Evolutionary conservation across 345 rosid species (phyloP).

Genomic region (Citrus mangshanensis): DNA sequence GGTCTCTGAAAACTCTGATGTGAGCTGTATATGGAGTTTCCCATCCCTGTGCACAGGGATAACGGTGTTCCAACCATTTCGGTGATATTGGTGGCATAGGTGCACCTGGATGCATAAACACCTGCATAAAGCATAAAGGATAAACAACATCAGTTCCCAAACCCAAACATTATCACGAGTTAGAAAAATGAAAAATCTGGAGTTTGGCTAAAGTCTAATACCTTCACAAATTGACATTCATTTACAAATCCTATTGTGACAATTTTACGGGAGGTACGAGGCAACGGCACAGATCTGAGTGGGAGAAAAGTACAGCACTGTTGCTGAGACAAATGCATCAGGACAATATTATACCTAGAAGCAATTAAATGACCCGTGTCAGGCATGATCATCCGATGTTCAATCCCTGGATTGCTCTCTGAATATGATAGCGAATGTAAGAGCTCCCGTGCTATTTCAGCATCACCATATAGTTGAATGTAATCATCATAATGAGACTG

Average conservation of each 20-base stretch:
- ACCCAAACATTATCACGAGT: background rate
- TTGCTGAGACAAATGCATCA: slow-evolving; percentile 8
- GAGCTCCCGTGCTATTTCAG: slow-evolving; percentile 10
- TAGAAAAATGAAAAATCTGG: background rate
- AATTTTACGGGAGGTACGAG: slow-evolving; percentile 12
- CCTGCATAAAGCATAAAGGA: background rate
- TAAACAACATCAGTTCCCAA: background rate
- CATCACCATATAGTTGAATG: slow-evolving; percentile 1
- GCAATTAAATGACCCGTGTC: slow-evolving; percentile 14
- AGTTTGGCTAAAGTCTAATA: background rate
- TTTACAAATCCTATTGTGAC: slow-evolving; percentile 2
- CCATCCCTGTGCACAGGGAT: slow-evolving; percentile 18
- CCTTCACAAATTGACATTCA: slow-evolving; percentile 14
- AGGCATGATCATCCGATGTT: slow-evolving; percentile 7
- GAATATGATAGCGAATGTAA: background rate
- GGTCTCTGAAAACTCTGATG: slow-evolving; percentile 12
- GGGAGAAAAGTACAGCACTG: slow-evolving; percentile 15
- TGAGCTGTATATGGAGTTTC: slow-evolving; percentile 13
- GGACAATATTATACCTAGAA: slow-evolving; percentile 9
- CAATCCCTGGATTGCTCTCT: slow-evolving; percentile 1
- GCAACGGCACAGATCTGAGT: slow-evolving; percentile 14
- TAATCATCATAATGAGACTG: slow-evolving; percentile 2
- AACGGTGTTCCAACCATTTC: slow-evolving; percentile 8
- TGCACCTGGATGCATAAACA: slow-evolving; percentile 13
- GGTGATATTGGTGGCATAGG: slow-evolving; percentile 14